Evolutionary conservation across 441 rosid genomes (phyloP), one percentile per base, ranked within the genome.

Genomic region (Isatis lusitanica): DNA sequence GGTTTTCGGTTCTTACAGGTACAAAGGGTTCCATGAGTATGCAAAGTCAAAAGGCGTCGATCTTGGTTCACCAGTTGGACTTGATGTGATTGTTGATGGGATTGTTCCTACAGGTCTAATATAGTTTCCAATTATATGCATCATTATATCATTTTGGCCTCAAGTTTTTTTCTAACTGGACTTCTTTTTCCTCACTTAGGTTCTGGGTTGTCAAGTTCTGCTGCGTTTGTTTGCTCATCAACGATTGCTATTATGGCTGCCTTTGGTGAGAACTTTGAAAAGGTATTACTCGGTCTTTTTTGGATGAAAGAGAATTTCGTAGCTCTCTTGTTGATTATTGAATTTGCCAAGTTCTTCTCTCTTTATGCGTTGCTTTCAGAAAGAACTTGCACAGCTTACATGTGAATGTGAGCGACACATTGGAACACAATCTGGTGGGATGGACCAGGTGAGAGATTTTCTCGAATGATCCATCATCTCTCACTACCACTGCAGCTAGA

Each of bases 391-490:
- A 9, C 99, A 91, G 43, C 79, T 95, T 65, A 91, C 98, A 2
- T 93, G 98, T 66, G 91, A 87, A n/a, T 91, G 98, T 73, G 99
- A 93, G 82, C 85, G 88, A 51, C 98, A 95, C 71, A 90, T 95
- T 66, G 98, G 99, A 82, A 93, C 98, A n/a, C 98, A 91, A 56
- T 92, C 98, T 56, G 97, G 98, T 77, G 99, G 98, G 50, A 95
- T 95, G 99, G 99, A 91, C 80, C 98, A 95, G 90, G 99, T 95
- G 70, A 63, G 17, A 31, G 26, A n/a, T 2, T 36, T 66, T 73
- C 48, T 62, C n/a, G 6, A 16, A 42, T 57, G 3, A 13, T 9
- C 11, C 26, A 21, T 74, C 28, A 50, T 36, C 43, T 8, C 1
- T 72, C n/a, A 30, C 7, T 50, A 31, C 42, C 12, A 56, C 46